Evolutionary conservation across 352 stramenopile species (phyloP), one percentile per base, ranked within the genome.

Genomic region (Halophytophthora batemanensis): DNA sequence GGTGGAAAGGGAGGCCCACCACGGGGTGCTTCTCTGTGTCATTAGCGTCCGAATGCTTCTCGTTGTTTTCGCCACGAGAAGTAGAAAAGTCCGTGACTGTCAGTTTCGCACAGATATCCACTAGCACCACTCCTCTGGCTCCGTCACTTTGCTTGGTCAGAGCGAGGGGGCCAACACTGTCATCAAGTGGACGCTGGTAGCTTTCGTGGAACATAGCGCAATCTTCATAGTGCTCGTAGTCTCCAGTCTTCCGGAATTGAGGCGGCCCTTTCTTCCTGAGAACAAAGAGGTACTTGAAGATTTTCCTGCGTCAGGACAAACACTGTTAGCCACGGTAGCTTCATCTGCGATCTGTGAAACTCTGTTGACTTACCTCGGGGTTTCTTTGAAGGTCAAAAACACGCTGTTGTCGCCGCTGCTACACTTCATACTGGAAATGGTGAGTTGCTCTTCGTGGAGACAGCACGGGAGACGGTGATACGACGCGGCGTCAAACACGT

Each of bases 401-500:
- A 76, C 23, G 34, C 50, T 62, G 39, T 71, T 59, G 33, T 71
- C 62, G 10, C 25, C 37, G 12, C 36, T 53, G 43, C 53, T 43
- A 21, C 60, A 69, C 37, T 69, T 59, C 49, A 78, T 64, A 12
- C 54, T 67, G 39, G 50, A 65, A 59, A 76, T 74, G 33, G 52
- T 40, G 28, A 39, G 31, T 18, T 39, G 39, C 13, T 47, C 39
- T 6, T 71, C 53, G 11, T 52, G 33, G 18, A 66, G 38, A 43
- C 55, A 65, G 43, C 61, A 66, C n/a, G 42, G 43, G 22, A 74
- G 56, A n/a, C 61, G 58, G 25, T 49, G 56, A 21, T 63, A 76
- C 13, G 66, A 64, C 0, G 66, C 63, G 19, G 69, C 60, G 22
- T 79, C 65, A 12, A 75, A 67, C 33, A 71, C 46, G 29, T 64